These are phyloP conservation scores for Xylaria telfairii DNA, from an alignment of 495 filamentous ascomycete species.

Conservation along the genomic window DNA sequence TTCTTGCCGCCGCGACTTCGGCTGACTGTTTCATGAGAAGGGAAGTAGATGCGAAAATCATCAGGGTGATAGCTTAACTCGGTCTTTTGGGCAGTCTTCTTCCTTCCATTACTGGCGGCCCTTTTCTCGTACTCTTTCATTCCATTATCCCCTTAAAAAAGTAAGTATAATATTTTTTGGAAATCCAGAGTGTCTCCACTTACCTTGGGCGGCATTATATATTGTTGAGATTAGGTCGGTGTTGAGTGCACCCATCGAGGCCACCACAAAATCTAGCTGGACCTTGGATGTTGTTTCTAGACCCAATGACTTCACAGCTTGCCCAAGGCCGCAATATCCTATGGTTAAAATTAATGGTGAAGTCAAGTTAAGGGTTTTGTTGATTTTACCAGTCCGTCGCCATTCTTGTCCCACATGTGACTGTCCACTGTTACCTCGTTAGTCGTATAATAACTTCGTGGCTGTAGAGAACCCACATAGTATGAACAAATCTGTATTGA, in stretches of 20 bases:
- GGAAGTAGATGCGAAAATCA: constrained; percentile 80
- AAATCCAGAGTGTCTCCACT: not conserved
- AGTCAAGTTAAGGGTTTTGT: not conserved
- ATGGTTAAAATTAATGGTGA: not conserved
- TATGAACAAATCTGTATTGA: constrained; percentile 79
- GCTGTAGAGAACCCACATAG: constrained; percentile 56
- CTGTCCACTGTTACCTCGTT: constrained; percentile 47
- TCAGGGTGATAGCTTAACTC: constrained; percentile 48
- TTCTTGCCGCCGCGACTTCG: constrained; percentile 63
- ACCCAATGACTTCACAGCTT: constrained; percentile 62
- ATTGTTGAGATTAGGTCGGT: constrained; percentile 70
- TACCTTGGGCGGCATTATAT: constrained; percentile 79
- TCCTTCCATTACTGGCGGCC: constrained; percentile 38
- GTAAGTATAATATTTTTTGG: not conserved
- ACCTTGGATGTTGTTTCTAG: constrained; percentile 54
- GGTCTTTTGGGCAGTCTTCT: constrained; percentile 36
- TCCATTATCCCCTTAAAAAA: constrained; percentile 62
- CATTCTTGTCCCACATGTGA: constrained; percentile 59
- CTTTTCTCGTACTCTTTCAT: constrained; percentile 61
- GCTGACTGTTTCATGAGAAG: constrained; percentile 73
- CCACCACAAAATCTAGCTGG: constrained; percentile 68
- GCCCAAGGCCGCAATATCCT: constrained; percentile 70
- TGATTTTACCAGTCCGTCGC: constrained; percentile 63
- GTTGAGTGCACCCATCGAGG: constrained; percentile 80
- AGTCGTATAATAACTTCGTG: not conserved